Conservation (phyloP, 768 basidiomycete species). For the Suillus subaureus region DNA sequence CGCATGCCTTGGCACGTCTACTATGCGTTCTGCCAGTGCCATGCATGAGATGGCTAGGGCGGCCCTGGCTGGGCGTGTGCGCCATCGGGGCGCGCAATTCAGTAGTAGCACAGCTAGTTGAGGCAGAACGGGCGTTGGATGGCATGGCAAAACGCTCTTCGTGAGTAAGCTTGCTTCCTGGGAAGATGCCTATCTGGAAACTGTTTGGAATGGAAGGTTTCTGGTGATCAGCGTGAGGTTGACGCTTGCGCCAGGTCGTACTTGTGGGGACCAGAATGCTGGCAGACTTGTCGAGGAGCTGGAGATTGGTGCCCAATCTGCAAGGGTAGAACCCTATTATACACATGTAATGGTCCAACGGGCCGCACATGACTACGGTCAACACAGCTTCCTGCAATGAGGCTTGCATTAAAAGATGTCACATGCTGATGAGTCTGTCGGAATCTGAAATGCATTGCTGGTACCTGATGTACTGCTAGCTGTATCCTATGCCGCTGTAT, state of each 20-base stretch:
- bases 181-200: slow-evolving; percentile 70
- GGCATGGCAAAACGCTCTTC: slow-evolving; percentile 61
- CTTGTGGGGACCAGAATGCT: not conserved
- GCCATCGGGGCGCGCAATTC: slow-evolving; percentile 61
- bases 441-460: slow-evolving; percentile 11
- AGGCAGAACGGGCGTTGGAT: slow-evolving; percentile 48
- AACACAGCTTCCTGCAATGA: not conserved
- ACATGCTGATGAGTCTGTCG: slow-evolving; percentile 29
- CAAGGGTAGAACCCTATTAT: slow-evolving; percentile 34
- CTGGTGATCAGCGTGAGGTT: not conserved
- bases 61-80: slow-evolving; percentile 50
- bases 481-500: slow-evolving; percentile 16
- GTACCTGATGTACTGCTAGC: slow-evolving; percentile 14
- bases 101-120: slow-evolving; percentile 50
- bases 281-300: slow-evolving; percentile 31
- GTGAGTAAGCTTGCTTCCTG: slow-evolving; percentile 59
- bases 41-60: slow-evolving; percentile 48
- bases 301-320: slow-evolving; percentile 38
- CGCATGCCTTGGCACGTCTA: slow-evolving; percentile 80
- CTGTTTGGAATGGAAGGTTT: not conserved
- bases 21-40: slow-evolving; percentile 68
- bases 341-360: not conserved
- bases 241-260: not conserved
- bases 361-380: not conserved
- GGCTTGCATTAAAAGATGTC: not conserved